Conservation (phyloP, 2,329 filamentous ascomycete genomes). For the Exserohilum turcica region DNA sequence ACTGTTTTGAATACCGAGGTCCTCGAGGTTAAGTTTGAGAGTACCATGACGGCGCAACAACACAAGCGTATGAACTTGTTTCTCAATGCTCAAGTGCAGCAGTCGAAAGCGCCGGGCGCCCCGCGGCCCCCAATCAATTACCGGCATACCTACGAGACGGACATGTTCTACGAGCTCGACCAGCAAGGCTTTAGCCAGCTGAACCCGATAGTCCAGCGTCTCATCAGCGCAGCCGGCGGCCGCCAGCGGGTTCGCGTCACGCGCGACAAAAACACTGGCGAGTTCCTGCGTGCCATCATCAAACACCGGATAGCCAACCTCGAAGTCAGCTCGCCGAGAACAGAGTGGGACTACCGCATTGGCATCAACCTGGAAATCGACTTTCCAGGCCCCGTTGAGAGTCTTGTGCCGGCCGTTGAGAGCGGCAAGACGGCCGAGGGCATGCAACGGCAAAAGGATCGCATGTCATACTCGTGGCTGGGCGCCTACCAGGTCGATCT, state of each 20-base stretch:
- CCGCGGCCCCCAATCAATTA: constrained; percentile 72
- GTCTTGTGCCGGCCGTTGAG: constrained; percentile 53
- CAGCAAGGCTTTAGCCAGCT: constrained; percentile 57
- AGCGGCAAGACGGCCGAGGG: constrained; percentile 46
- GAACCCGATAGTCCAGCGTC: constrained; percentile 62
- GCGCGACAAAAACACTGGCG: constrained; percentile 71
- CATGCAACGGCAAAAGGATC: constrained; percentile 78
- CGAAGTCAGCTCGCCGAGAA: constrained; percentile 80
- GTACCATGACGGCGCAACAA: constrained; percentile 91
- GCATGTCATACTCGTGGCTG: constrained; percentile 86
- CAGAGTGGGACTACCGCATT: constrained; percentile 85
- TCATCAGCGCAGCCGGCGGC: constrained; percentile 50
- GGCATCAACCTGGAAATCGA: constrained; percentile 94
- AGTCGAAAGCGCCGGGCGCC: constrained; percentile 51
- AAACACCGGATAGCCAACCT: constrained; percentile 88
- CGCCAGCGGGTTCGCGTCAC: constrained; percentile 60
- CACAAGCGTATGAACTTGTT: constrained; percentile 84
- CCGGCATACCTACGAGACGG: constrained; percentile 78
- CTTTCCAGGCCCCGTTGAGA: constrained; percentile 68
- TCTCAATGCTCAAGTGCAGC: constrained; percentile 71
- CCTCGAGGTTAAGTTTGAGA: constrained; percentile 66
- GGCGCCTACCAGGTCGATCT: constrained; percentile 84
- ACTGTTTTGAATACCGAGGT: constrained; percentile 33
- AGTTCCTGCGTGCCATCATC: constrained; percentile 80
- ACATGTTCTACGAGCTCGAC: constrained; percentile 69